Percentiles rank a stretch among this genome's conserved stretches.
phyloP scores from a whole-genome alignment of 306 rosid species.

The Sphenostylis stenocarpa region DNA sequence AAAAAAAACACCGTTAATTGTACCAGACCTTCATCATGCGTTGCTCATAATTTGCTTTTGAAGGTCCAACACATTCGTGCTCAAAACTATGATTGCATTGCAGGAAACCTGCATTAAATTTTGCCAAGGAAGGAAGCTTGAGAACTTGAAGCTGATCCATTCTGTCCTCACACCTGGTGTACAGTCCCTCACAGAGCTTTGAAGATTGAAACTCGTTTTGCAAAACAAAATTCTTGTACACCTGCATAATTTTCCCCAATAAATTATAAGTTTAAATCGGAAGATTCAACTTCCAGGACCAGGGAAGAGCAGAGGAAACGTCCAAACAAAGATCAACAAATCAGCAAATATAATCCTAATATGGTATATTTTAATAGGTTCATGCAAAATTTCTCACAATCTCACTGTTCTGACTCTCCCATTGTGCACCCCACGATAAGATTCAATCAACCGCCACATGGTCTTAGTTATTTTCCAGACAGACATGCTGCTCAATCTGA shows the following conservation, averaged over 20 bases:
- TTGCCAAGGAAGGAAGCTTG: conserved; percentile 93
- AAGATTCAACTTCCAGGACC: conserved; percentile 10
- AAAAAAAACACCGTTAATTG: neutral
- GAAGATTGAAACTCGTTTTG: conserved; percentile 80
- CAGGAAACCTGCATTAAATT: conserved; percentile 87
- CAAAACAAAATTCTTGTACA: conserved; percentile 56
- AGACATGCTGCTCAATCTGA: neutral
- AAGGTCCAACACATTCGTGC: conserved; percentile 81
- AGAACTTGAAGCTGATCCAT: conserved; percentile 97
- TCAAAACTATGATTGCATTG: conserved; percentile 84
- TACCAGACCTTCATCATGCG: conserved; percentile 83
- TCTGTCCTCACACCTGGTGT: conserved; percentile 80
- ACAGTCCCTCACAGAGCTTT: conserved; percentile 80
- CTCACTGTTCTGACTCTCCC: conserved; percentile 10
- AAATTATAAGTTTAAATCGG: conserved; percentile 18
- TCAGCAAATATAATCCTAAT: neutral
- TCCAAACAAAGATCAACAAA: conserved; percentile 18
- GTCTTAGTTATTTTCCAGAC: neutral
- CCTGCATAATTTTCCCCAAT: conserved; percentile 44
- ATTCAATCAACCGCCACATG: neutral
- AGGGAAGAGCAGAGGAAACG: neutral
- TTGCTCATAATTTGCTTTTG: conserved; percentile 70
- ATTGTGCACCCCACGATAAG: neutral
- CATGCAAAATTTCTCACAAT: neutral
- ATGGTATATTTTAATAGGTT: neutral